phyloP scores from a whole-genome alignment of 331 rosid genomes.

The Quercus lobata region DNA sequence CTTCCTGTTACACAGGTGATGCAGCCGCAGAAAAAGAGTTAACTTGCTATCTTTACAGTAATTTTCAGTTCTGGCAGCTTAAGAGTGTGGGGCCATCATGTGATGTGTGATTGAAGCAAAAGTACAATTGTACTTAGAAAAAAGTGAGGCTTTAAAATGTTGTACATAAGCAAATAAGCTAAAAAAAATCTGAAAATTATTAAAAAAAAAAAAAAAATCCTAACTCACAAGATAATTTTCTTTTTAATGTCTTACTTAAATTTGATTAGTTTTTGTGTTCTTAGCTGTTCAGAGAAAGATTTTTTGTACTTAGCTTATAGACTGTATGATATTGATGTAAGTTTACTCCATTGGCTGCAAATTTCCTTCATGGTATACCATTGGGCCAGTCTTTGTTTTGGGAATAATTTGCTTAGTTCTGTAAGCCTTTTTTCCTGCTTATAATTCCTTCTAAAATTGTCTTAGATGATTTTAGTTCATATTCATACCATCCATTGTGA shows the following conservation, averaged over 20 bases:
- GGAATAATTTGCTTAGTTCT: background rate
- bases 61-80: background rate
- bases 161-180: too few species aligned
- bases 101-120: background rate
- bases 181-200: too few species aligned
- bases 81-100: background rate
- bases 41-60: background rate
- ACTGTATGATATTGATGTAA: too few species aligned
- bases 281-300: background rate
- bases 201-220: too few species aligned
- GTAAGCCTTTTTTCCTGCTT: background rate
- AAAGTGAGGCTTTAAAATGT: background rate
- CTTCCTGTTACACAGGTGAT: background rate
- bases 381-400: background rate
- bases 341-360: background rate
- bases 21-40: background rate
- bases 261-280: background rate
- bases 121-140: background rate
- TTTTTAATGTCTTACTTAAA: too few species aligned
- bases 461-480: background rate
- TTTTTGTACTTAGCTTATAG: background rate
- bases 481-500: background rate
- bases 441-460: background rate
- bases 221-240: too few species aligned
- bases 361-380: background rate